A percentile compares a stretch with the other conserved stretches of the same genome.
phyloP scores from a whole-genome alignment of 2,329 filamentous ascomycete species.

The Sporothrix globosa region DNA sequence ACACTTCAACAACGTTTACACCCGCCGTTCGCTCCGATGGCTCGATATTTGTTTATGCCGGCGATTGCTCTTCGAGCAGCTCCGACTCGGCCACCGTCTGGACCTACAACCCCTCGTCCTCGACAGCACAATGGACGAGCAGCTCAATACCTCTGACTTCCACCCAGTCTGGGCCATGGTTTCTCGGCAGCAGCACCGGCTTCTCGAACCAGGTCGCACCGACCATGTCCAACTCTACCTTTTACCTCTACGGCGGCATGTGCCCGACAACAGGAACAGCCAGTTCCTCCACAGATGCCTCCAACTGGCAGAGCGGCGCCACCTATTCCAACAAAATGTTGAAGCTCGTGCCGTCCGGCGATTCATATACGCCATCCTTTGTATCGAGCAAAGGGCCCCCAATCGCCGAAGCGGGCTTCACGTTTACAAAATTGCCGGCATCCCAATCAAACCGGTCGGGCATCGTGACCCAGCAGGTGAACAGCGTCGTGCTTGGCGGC shows the following conservation, averaged over 20 bases:
- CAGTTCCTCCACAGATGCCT: conserved; percentile 37
- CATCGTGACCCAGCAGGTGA: conserved; percentile 70
- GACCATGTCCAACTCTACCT: conserved; percentile 55
- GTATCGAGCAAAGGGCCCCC: conserved; percentile 62
- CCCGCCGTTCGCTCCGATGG: conserved; percentile 69
- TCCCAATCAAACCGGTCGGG: conserved; percentile 67
- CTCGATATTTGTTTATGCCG: conserved; percentile 72
- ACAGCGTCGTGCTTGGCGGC: conserved; percentile 81
- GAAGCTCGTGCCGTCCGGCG: conserved; percentile 57
- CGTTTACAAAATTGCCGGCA: conserved; percentile 72
- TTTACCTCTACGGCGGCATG: conserved; percentile 90
- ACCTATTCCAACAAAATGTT: conserved; percentile 83
- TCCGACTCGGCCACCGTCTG: conserved; percentile 56
- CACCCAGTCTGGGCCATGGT: conserved; percentile 49
- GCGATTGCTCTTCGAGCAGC: conserved; percentile 63
- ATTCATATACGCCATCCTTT: conserved; percentile 45
- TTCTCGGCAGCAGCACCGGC: conserved; percentile 61
- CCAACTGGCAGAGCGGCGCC: conserved; percentile 67
- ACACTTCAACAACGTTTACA: conserved; percentile 62
- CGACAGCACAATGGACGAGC: conserved; percentile 22
- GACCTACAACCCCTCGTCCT: conserved; percentile 56
- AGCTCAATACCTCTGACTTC: conserved; percentile 15
- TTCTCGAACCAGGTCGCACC: conserved; percentile 67
- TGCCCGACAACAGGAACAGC: conserved; percentile 57
- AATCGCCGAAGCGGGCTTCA: conserved; percentile 83